Evolutionary conservation across 345 rosid species (phyloP).

Genomic region (Euclidium syriacum): DNA sequence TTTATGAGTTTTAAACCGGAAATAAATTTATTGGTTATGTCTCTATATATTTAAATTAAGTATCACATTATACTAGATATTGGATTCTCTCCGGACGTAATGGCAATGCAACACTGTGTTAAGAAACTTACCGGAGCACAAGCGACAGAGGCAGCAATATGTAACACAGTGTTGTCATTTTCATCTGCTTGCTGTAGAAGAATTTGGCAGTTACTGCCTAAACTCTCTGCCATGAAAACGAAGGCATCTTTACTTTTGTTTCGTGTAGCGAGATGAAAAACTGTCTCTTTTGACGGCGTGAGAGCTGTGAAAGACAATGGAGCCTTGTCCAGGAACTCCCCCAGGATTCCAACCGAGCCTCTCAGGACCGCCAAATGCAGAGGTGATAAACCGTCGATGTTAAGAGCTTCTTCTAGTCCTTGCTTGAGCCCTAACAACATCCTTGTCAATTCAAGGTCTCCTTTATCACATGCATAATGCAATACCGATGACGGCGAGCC

Average conservation of each 20-base stretch:
- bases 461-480: slow-evolving; percentile 46
- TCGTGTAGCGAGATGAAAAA: slow-evolving; percentile 46
- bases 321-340: slow-evolving; percentile 31
- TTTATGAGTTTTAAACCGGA: too few species aligned
- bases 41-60: too few species aligned
- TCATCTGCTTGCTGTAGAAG: slow-evolving; percentile 30
- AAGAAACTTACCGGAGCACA: slow-evolving; percentile 25
- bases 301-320: not conserved
- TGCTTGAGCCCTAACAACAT: slow-evolving; percentile 37
- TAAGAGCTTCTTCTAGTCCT: slow-evolving; percentile 29
- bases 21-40: too few species aligned
- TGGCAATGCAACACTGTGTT: too few species aligned
- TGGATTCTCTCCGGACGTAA: too few species aligned
- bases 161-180: slow-evolving; percentile 50
- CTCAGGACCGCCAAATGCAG: slow-evolving; percentile 45
- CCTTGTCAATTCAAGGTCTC: slow-evolving; percentile 41
- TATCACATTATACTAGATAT: too few species aligned
- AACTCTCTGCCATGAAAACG: slow-evolving; percentile 33
- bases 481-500: slow-evolving; percentile 25
- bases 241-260: slow-evolving; percentile 44
- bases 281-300: slow-evolving; percentile 35
- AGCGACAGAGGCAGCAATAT: slow-evolving; percentile 42
- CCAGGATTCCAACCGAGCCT: slow-evolving; percentile 43
- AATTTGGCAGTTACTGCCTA: slow-evolving; percentile 26
- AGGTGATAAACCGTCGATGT: slow-evolving; percentile 45